These are phyloP conservation scores for Cercospora sp. DNA, from an alignment of 2,329 filamentous ascomycete genomes.

Conservation along the genomic window DNA sequence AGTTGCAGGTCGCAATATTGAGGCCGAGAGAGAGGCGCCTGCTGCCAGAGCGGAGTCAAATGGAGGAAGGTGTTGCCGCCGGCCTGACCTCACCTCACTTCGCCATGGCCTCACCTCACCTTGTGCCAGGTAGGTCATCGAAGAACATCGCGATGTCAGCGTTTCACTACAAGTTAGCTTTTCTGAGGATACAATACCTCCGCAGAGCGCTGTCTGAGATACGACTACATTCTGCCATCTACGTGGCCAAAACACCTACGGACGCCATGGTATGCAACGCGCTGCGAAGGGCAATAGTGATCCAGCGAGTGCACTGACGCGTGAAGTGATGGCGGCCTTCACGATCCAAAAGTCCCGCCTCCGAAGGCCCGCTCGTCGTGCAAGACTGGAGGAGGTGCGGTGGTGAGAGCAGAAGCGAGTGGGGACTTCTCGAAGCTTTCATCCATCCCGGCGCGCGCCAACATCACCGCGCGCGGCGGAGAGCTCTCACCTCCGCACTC, in stretches of 20 bases:
- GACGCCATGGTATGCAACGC: not conserved
- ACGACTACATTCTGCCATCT: not conserved
- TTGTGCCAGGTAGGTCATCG: too few species aligned
- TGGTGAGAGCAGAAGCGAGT: not conserved
- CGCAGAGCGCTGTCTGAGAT: not conserved
- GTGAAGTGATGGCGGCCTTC: not conserved
- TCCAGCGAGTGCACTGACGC: not conserved
- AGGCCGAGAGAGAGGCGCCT: not conserved
- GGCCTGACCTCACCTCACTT: not conserved
- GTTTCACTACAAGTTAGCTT: too few species aligned
- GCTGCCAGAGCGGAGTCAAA: not conserved
- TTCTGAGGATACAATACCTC: too few species aligned
- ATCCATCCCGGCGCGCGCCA: not conserved
- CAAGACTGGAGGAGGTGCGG: not conserved
- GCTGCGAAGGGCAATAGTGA: not conserved
- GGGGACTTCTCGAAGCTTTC: not conserved
- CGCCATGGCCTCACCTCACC: not conserved
- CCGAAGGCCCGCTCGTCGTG: not conserved
- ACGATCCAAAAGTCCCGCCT: not conserved
- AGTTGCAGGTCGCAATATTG: not conserved
- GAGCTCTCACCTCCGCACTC: not conserved
- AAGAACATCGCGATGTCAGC: too few species aligned
- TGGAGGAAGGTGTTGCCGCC: not conserved
- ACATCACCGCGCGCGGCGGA: not conserved
- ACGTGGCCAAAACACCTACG: not conserved